phyloP scores from a whole-genome alignment of 2,329 filamentous ascomycete species.

The Talaromyces marneffei region DNA sequence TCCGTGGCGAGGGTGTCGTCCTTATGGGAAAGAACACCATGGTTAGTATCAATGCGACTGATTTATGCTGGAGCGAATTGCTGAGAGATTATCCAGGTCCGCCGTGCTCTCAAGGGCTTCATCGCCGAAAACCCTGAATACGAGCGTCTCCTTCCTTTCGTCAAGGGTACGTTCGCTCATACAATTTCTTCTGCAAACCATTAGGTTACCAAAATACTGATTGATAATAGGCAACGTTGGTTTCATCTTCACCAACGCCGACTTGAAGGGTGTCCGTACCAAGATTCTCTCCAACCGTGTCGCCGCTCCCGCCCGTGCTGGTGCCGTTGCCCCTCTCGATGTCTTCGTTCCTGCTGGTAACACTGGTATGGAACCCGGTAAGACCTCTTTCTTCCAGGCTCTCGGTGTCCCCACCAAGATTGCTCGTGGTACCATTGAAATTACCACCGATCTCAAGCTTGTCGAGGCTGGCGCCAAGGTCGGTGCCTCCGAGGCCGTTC shows the following conservation, averaged over 20 bases:
- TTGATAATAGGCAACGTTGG: conserved; percentile 69
- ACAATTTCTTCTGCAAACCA: neutral
- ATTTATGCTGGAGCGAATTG: conserved; percentile 10
- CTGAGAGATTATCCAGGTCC: conserved; percentile 54
- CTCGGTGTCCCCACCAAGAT: conserved; percentile 99
- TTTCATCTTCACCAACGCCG: conserved; percentile 98
- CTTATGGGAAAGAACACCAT: conserved; percentile 99
- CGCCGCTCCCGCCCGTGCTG: conserved; percentile 93
- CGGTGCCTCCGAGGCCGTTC: conserved; percentile 95
- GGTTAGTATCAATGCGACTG: conserved; percentile 48
- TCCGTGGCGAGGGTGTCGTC: conserved; percentile 88
- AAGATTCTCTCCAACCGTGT: conserved; percentile 97
- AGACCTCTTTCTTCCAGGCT: conserved; percentile 99
- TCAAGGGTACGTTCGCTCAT: conserved; percentile 69
- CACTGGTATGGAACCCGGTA: conserved; percentile 99
- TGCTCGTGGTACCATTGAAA: conserved; percentile 99
- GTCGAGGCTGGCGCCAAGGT: conserved; percentile 90
- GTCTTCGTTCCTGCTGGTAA: conserved; percentile 96
- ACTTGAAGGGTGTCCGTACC: conserved; percentile 87
- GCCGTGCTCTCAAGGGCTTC: conserved; percentile 96
- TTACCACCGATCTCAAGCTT: conserved; percentile 95
- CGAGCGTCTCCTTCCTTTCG: conserved; percentile 91
- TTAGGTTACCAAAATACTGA: neutral
- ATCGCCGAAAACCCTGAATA: conserved; percentile 86
- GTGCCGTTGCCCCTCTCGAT: conserved; percentile 88